These are phyloP conservation scores for Coleophoma crateriformis DNA, from an alignment of 2,329 filamentous ascomycete species.

Conservation along the genomic window DNA sequence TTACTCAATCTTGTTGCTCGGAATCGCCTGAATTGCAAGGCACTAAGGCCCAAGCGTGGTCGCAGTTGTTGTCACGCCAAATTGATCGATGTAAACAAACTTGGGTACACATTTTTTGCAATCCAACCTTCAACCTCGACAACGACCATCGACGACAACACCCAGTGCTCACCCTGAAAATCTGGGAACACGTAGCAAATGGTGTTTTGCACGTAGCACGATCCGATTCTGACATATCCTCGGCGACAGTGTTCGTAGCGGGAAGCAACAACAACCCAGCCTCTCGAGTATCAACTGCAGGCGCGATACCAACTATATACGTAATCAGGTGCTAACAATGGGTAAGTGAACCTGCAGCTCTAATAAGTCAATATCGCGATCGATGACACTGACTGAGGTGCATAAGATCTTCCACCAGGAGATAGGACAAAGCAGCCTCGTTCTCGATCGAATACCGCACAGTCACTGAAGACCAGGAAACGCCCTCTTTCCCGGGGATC, in stretches of 20 bases:
- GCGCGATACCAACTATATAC: conserved; percentile 7
- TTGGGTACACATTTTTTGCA: too few species aligned
- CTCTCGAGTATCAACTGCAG: conserved; percentile 7
- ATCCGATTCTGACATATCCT: too few species aligned
- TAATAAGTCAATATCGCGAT: too few species aligned
- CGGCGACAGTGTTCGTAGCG: too few species aligned
- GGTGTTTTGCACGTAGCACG: too few species aligned
- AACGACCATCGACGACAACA: conserved; percentile 3
- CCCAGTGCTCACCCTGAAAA: neutral
- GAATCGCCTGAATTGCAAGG: too few species aligned
- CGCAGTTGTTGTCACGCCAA: too few species aligned
- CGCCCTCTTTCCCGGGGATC: conserved; percentile 40
- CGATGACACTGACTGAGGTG: too few species aligned
- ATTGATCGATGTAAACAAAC: too few species aligned
- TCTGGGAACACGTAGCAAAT: too few species aligned
- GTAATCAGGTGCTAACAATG: conserved; percentile 13
- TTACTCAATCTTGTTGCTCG: too few species aligned
- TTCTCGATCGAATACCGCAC: conserved; percentile 39
- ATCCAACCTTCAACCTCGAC: conserved; percentile 3
- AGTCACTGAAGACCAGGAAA: conserved; percentile 33
- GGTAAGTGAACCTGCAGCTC: conserved; percentile 13
- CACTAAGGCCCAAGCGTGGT: too few species aligned
- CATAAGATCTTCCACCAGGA: conserved; percentile 20
- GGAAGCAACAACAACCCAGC: conserved; percentile 18
- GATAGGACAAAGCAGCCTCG: conserved; percentile 32